phyloP scores from a whole-genome alignment of 139 green algal genomes.

The Haematococcus lacustris region DNA sequence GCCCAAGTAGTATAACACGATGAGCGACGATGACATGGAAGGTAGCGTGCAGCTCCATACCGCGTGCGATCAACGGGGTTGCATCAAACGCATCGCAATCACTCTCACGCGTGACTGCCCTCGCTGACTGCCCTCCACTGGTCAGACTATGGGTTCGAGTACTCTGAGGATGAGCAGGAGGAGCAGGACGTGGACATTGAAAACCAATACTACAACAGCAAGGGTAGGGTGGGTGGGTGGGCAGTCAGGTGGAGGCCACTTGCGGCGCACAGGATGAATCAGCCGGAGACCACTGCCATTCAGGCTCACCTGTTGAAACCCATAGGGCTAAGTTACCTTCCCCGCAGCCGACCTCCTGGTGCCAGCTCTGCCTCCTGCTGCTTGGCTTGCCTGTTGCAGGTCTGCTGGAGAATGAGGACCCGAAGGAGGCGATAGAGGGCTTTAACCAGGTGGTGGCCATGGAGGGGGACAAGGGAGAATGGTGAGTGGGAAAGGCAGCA shows the following conservation, averaged over 20 bases:
- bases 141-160: slow-evolving; percentile 94
- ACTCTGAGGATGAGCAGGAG: slow-evolving; percentile 92
- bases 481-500: slow-evolving; percentile 46
- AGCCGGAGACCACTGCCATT: too few species aligned
- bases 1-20: slow-evolving; percentile 5
- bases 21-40: slow-evolving; percentile 63
- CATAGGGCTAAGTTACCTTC: too few species aligned
- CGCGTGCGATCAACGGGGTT: not conserved
- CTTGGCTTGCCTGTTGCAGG: too few species aligned
- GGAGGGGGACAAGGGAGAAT: slow-evolving; percentile 94
- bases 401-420: slow-evolving; percentile 70
- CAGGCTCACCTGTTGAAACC: too few species aligned
- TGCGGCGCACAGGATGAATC: too few species aligned
- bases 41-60: slow-evolving; percentile 7
- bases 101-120: not conserved
- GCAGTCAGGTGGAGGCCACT: too few species aligned
- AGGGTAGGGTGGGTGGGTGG: slow-evolving; percentile 55
- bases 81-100: not conserved
- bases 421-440: slow-evolving; percentile 69
- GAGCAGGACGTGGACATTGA: slow-evolving; percentile 97
- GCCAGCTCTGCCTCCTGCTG: too few species aligned
- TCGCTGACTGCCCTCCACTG: not conserved
- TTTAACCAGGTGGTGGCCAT: slow-evolving; percentile 90
- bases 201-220: slow-evolving; percentile 99
- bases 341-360: too few species aligned